Conservation (phyloP, 345 rosid species). For the Clausena lansium region DNA sequence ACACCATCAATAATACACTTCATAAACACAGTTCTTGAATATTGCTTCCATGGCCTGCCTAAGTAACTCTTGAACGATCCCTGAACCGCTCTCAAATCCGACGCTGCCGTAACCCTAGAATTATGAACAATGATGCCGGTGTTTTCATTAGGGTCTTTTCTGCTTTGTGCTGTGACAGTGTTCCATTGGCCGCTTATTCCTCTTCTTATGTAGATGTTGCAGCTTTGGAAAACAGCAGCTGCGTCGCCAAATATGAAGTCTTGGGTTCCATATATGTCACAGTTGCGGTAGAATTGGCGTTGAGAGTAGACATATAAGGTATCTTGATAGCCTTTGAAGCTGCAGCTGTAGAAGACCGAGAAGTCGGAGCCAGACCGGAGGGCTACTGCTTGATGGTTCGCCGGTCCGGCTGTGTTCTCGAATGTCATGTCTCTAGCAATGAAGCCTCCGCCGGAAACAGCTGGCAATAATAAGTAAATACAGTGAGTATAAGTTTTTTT, state of each 20-base stretch:
- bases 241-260: constrained; percentile 91
- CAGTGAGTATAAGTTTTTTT: neutral
- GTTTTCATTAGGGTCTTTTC: constrained; percentile 68
- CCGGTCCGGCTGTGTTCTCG: constrained; percentile 87
- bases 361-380: constrained; percentile 78
- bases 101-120: constrained; percentile 48
- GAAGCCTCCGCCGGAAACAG: constrained; percentile 63
- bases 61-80: constrained; percentile 46
- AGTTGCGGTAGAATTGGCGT: constrained; percentile 81
- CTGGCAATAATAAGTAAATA: constrained; percentile 30
- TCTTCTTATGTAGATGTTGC: constrained; percentile 58
- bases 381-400: constrained; percentile 84
- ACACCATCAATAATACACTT: constrained; percentile 49
- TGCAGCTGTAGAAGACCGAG: constrained; percentile 72
- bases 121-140: constrained; percentile 78
- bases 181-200: constrained; percentile 49
- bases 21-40: constrained; percentile 77
- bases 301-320: constrained; percentile 74
- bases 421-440: constrained; percentile 76
- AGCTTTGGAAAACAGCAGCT: constrained; percentile 50
- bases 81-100: constrained; percentile 36
- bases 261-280: constrained; percentile 68
- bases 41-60: constrained; percentile 87
- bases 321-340: constrained; percentile 92
- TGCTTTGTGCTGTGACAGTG: constrained; percentile 76